Conservation (phyloP, 768 basidiomycete genomes). For the Lactifluus subvellereus region DNA sequence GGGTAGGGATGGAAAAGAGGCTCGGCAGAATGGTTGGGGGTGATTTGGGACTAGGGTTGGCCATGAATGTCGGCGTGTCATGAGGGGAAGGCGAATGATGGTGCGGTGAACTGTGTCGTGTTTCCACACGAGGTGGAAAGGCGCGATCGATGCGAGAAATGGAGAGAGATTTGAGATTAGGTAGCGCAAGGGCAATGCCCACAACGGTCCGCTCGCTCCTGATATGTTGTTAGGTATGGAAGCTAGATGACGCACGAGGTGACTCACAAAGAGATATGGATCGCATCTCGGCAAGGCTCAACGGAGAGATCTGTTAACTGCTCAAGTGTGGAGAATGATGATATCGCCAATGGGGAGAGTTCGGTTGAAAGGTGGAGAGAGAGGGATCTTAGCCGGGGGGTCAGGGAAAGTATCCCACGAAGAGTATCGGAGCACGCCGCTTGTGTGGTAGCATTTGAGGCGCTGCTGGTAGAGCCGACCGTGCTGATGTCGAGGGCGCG, state of each 20-base stretch:
- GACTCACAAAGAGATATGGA: slow-evolving; percentile 13
- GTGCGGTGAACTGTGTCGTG: neutral
- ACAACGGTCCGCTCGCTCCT: slow-evolving; percentile 22
- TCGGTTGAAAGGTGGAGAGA: slow-evolving; percentile 21
- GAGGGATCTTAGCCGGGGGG: slow-evolving; percentile 18
- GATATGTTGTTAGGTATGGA: neutral
- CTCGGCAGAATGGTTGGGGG: neutral
- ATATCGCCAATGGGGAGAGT: slow-evolving; percentile 11
- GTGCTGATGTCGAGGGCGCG: slow-evolving; percentile 22
- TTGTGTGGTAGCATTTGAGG: neutral
- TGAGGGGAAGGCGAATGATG: neutral
- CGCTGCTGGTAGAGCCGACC: neutral
- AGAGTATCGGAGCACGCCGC: slow-evolving; percentile 16
- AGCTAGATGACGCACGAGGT: slow-evolving; percentile 7
- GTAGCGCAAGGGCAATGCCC: slow-evolving; percentile 19
- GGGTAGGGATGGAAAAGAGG: slow-evolving; percentile 15
- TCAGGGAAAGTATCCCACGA: slow-evolving; percentile 2
- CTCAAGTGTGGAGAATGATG: slow-evolving; percentile 10
- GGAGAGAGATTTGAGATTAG: slow-evolving; percentile 21
- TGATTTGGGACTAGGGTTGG: neutral
- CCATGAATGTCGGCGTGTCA: neutral
- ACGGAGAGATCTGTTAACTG: slow-evolving; percentile 18
- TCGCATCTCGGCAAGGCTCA: slow-evolving; percentile 18
- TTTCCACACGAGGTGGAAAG: neutral
- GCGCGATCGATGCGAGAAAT: slow-evolving; percentile 21